Conservation (phyloP, 169 alveolate species). For the Cryptosporidium felis region DNA sequence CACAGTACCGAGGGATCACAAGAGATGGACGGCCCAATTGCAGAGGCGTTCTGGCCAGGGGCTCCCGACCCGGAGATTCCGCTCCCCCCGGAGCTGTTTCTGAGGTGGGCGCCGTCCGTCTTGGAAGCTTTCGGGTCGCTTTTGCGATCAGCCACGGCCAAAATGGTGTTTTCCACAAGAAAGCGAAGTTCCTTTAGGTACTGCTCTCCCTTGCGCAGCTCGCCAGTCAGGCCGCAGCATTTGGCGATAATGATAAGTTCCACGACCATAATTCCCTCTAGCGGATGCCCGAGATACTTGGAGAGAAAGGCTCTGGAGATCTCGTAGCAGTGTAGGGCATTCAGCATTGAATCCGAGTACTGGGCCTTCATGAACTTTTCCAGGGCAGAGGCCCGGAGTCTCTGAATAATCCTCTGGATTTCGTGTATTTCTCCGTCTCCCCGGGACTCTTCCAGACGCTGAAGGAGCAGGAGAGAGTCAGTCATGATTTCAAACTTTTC, state of each 20-base stretch:
- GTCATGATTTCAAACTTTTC: slow-evolving; percentile 57
- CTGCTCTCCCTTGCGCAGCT: slow-evolving; percentile 77
- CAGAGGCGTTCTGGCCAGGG: neutral
- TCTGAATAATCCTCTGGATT: slow-evolving; percentile 75
- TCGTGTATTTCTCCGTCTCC: slow-evolving; percentile 71
- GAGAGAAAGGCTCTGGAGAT: slow-evolving; percentile 75
- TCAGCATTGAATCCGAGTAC: slow-evolving; percentile 76
- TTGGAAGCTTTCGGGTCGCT: slow-evolving; percentile 25
- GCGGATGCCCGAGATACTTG: slow-evolving; percentile 75
- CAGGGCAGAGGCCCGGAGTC: slow-evolving; percentile 75
- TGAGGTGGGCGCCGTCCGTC: neutral
- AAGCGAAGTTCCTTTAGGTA: slow-evolving; percentile 80
- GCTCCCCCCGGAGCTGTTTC: neutral
- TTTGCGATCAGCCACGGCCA: slow-evolving; percentile 74
- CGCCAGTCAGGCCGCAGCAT: slow-evolving; percentile 83
- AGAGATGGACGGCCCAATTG: slow-evolving; percentile 72
- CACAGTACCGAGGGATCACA: slow-evolving; percentile 76
- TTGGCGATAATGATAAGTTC: slow-evolving; percentile 82
- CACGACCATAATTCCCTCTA: slow-evolving; percentile 84
- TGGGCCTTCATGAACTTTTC: slow-evolving; percentile 75
- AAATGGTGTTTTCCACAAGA: slow-evolving; percentile 82
- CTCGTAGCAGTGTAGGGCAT: slow-evolving; percentile 76
- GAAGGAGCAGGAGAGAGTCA: slow-evolving; percentile 47
- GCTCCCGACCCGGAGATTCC: neutral
- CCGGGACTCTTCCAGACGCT: slow-evolving; percentile 54